Base-by-base conservation (phyloP, 257 asterid genomes). In the Fraxinus cuspidata region DNA sequence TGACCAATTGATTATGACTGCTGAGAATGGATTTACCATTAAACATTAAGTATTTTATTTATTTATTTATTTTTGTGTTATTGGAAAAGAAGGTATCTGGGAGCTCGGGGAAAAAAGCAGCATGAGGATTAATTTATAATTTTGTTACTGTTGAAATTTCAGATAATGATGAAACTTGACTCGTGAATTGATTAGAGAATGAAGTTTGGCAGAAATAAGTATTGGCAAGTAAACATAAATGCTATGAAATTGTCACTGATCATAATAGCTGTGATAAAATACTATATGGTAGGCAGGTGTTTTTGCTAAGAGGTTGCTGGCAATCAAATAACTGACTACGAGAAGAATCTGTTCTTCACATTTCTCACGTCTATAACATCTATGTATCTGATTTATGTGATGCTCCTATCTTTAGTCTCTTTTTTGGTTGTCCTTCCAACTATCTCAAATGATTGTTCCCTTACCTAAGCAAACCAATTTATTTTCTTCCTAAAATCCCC, bases 161-260 rank as follows among this genome's bases (percentile, higher is more conserved):
- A 51, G 79, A 72, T 83, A 75, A 63, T 63, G 69, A n/a, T 12
- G 35, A 70, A 23, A 27, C 40, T n/a, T 44, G 51, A 74, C 38
- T 16, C 70, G 4, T 74, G 58, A n/a, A 65, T 65, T 25, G 37
- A 7, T 64, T 64, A 25, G 65, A 60, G 49, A 63, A 66, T 23
- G 42, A 53, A 51, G 25, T 51, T 51, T 3, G 21, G 25, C 18
- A 10, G 63, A 44, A 44, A 44, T 44, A 44, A 44, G 51, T 44
- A 12, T n/a, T 32, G 28, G 51, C 40, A 71, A 64, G 79, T 71
- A 40, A 35, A 67, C 74, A 13, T 56, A 11, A 68, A 37, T 47
- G 75, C 63, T 73, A 58, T 49, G 76, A 35, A 21, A 53, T 63
- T 60, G 27, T 44, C 38, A 11, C 28, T 21, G 68, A 47, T 66